Percentiles rank a stretch among this genome's conserved stretches.
These are phyloP conservation scores for Coemansia sp. DNA, from an alignment of 192 early-diverging fungal genomes.

Conservation along the genomic window DNA sequence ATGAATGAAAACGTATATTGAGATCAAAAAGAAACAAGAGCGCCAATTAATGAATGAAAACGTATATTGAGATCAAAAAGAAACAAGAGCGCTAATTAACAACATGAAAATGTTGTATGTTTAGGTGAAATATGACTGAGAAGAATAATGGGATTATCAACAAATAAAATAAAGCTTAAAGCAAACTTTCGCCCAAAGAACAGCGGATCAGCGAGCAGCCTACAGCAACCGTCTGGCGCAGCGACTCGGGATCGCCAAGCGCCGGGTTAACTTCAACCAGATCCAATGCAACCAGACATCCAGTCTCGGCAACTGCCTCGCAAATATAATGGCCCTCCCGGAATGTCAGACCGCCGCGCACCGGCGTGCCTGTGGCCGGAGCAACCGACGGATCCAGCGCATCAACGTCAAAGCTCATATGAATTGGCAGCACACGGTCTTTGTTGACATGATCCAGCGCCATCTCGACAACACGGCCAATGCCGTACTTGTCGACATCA, in stretches of 20 bases:
- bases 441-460: slow-evolving; percentile 86
- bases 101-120: too few species aligned
- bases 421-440: slow-evolving; percentile 70
- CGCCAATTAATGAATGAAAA: too few species aligned
- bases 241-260: slow-evolving; percentile 71
- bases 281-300: slow-evolving; percentile 84
- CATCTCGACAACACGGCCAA: slow-evolving; percentile 89
- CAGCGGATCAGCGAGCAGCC: slow-evolving; percentile 88
- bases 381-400: slow-evolving; percentile 92
- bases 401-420: slow-evolving; percentile 94
- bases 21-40: too few species aligned
- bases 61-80: too few species aligned
- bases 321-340: slow-evolving; percentile 97
- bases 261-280: slow-evolving; percentile 94
- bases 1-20: too few species aligned
- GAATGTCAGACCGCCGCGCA: slow-evolving; percentile 93
- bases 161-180: slow-evolving; percentile 20
- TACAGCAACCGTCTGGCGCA: slow-evolving; percentile 83
- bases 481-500: slow-evolving; percentile 92
- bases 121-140: too few species aligned
- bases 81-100: too few species aligned
- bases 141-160: not conserved
- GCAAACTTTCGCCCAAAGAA: slow-evolving; percentile 79
- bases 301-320: slow-evolving; percentile 86
- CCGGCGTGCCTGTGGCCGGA: slow-evolving; percentile 93